Conservation (phyloP, 2,329 filamentous ascomycete species). For the Cordyceps militaris region DNA sequence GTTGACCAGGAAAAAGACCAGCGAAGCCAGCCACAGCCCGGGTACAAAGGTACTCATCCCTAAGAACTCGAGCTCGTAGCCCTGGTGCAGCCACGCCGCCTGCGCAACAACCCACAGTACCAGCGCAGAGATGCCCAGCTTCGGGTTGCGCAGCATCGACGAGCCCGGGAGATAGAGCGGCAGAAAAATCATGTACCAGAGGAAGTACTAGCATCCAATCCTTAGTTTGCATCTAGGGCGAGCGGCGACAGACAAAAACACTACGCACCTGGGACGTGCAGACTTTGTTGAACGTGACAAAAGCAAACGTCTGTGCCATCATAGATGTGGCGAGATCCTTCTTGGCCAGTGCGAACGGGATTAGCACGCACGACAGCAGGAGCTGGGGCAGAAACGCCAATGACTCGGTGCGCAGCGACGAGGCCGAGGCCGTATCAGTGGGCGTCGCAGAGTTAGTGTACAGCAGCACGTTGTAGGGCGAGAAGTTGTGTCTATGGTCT, state of each 20-base stretch:
- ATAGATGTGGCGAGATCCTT: conserved; percentile 75
- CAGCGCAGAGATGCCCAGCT: conserved; percentile 58
- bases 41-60: conserved; percentile 79
- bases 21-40: conserved; percentile 68
- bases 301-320: conserved; percentile 93
- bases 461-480: conserved; percentile 85
- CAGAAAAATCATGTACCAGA: conserved; percentile 94
- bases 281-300: conserved; percentile 97
- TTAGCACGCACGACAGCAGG: conserved; percentile 66
- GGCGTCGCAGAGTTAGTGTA: conserved; percentile 71
- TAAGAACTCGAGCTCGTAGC: conserved; percentile 69
- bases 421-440: conserved; percentile 19
- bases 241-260: not conserved
- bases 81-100: conserved; percentile 68
- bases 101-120: conserved; percentile 70
- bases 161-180: conserved; percentile 84
- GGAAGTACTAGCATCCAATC: conserved; percentile 66
- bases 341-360: conserved; percentile 72
- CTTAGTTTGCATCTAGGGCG: not conserved
- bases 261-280: conserved; percentile 84
- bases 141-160: conserved; percentile 55
- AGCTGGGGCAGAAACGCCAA: conserved; percentile 87
- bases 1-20: conserved; percentile 79
- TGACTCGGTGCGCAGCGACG: conserved; percentile 55
- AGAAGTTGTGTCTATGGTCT: conserved; percentile 98